Evolutionary conservation across 306 rosid genomes (phyloP).

Genomic region (Prunus dulcis): DNA sequence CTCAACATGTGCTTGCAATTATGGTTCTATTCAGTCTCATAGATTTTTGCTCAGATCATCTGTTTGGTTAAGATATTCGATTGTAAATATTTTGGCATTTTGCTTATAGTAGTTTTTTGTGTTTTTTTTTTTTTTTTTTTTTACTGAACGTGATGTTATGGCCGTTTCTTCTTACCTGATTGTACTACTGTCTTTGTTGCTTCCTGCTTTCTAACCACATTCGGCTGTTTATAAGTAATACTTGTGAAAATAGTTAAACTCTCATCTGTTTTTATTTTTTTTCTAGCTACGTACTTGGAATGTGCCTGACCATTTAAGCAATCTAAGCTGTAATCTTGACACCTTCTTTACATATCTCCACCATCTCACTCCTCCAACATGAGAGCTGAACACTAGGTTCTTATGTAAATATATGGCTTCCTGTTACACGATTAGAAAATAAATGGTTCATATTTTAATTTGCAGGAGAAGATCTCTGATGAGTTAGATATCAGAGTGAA

Average conservation of each 20-base stretch:
- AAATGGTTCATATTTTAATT: neutral
- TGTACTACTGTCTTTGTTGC: neutral
- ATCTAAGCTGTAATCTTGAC: neutral
- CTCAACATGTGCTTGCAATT: neutral
- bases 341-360: neutral
- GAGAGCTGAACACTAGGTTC: neutral
- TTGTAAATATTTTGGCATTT: neutral
- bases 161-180: neutral
- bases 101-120: neutral
- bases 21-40: neutral
- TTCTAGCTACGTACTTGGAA: neutral
- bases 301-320: neutral
- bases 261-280: neutral
- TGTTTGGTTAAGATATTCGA: neutral
- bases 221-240: neutral
- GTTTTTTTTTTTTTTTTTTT: neutral
- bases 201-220: neutral
- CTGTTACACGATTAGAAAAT: neutral
- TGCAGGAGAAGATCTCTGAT: conserved; percentile 59
- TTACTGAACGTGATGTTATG: neutral
- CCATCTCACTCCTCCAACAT: neutral
- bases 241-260: neutral
- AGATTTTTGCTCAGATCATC: neutral
- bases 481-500: conserved; percentile 53
- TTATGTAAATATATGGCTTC: neutral